These are phyloP conservation scores for Macrolepiota fuliginosa DNA, from an alignment of 768 basidiomycete species.

Conservation along the genomic window DNA sequence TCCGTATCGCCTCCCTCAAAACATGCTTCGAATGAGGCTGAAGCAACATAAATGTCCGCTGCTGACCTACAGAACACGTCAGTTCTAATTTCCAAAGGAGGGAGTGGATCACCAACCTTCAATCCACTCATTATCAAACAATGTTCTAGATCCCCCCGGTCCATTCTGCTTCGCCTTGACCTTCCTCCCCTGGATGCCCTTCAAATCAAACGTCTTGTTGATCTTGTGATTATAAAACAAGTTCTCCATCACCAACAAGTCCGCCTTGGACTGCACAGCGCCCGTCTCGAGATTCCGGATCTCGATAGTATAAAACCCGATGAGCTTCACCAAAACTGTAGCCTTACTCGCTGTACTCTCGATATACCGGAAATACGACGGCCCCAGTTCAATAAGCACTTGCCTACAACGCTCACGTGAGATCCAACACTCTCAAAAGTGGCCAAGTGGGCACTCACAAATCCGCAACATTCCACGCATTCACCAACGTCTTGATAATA, in stretches of 20 bases:
- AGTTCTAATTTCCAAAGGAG: neutral
- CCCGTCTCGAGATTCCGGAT: slow-evolving; percentile 73
- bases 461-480: slow-evolving; percentile 86
- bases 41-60: slow-evolving; percentile 60
- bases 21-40: slow-evolving; percentile 73
- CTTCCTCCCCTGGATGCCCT: slow-evolving; percentile 78
- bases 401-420: slow-evolving; percentile 42
- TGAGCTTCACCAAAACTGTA: slow-evolving; percentile 72
- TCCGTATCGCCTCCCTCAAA: slow-evolving; percentile 62
- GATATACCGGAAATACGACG: slow-evolving; percentile 79
- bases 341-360: slow-evolving; percentile 64
- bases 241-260: slow-evolving; percentile 85
- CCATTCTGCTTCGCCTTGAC: slow-evolving; percentile 45
- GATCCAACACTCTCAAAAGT: slow-evolving; percentile 4
- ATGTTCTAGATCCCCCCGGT: slow-evolving; percentile 48
- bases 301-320: slow-evolving; percentile 81
- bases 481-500: slow-evolving; percentile 83
- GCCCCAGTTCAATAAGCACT: slow-evolving; percentile 73
- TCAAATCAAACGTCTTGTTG: slow-evolving; percentile 73
- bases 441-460: slow-evolving; percentile 45
- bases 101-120: slow-evolving; percentile 46
- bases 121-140: slow-evolving; percentile 86
- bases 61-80: slow-evolving; percentile 46
- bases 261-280: slow-evolving; percentile 60
- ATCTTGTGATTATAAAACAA: slow-evolving; percentile 72